phyloP scores from a whole-genome alignment of 331 rosid genomes.

The Rosa hybrid region DNA sequence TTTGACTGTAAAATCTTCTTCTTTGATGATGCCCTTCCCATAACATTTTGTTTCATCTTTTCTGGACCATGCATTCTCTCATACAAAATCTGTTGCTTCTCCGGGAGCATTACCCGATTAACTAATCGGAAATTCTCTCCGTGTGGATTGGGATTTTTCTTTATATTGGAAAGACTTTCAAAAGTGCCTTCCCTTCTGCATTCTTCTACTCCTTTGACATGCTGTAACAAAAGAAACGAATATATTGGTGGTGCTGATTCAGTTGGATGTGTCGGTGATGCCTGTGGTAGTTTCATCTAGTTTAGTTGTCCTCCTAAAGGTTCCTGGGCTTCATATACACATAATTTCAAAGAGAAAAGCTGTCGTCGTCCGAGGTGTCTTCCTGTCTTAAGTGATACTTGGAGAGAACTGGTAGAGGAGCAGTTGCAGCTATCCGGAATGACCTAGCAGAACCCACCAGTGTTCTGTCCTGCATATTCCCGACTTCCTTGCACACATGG shows the following conservation, averaged over 20 bases:
- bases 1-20: constrained; percentile 4
- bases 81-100: constrained; percentile 21
- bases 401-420: constrained; percentile 83
- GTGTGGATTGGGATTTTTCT: constrained; percentile 23
- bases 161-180: constrained; percentile 23
- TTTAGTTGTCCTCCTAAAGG: constrained; percentile 40
- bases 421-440: constrained; percentile 72
- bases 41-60: not conserved
- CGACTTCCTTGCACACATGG: constrained; percentile 96
- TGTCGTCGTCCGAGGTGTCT: constrained; percentile 86
- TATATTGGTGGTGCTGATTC: constrained; percentile 8
- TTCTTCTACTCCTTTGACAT: constrained; percentile 28
- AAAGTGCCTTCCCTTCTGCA: constrained; percentile 26
- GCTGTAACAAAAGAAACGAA: constrained; percentile 23
- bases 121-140: constrained; percentile 13
- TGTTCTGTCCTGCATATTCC: constrained; percentile 75
- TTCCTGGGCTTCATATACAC: constrained; percentile 39
- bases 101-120: not conserved
- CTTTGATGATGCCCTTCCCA: not conserved
- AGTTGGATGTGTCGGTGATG: constrained; percentile 12
- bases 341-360: constrained; percentile 68
- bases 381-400: constrained; percentile 71
- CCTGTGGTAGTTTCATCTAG: constrained; percentile 30
- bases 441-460: constrained; percentile 85
- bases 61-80: constrained; percentile 22